Evolutionary conservation across 345 rosid species (phyloP), one percentile per base, ranked within the genome.

Genomic region (Ceriops zippeliana): DNA sequence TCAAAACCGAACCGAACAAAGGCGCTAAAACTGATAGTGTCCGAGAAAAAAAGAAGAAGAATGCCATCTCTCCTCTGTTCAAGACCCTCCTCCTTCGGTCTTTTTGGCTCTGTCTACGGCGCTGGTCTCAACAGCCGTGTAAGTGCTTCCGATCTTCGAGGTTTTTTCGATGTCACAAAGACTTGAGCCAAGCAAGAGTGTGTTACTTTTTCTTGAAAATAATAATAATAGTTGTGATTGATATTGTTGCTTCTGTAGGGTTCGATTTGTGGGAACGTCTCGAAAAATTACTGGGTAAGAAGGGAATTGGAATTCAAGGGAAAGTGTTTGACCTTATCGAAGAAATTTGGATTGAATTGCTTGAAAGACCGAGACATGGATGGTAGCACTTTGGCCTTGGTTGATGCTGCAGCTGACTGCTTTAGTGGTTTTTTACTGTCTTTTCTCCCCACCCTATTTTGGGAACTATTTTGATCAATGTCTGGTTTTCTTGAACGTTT

Each of bases 301-400:
- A 78, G 70, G 72, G 65, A 76, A 61, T 58, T 37, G 58, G 27
- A 58, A 76, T 75, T 69, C 19, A 52, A 27, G 71, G 82, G 73
- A 7, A 83, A 72, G 38, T 67, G 47, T 27, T 56, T 78, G 63
- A 61, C 42, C 20, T 69, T 67, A 46, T 60, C 74, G 7, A 80
- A 72, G 53, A 78, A 63, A 30, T 71, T 85, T 64, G 80, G 77
- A 68, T 66, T 85, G 22, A 73, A 70, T 60, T 87, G 96, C 65
- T 76, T 71, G 7, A 70, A 21, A 56, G 85, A 87, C 73, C 70
- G 62, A 56, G 82, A 67, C 35, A 74, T 81, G 80, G 89, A 86
- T 69, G 81, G 34, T 34, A 67, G 76, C 54, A 57, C 79, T 76
- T 83, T 87, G 2, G 79, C 87, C 73, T 32, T 75, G 52, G 85